Conservation (phyloP, 331 rosid genomes). For the Malus hybrid region DNA sequence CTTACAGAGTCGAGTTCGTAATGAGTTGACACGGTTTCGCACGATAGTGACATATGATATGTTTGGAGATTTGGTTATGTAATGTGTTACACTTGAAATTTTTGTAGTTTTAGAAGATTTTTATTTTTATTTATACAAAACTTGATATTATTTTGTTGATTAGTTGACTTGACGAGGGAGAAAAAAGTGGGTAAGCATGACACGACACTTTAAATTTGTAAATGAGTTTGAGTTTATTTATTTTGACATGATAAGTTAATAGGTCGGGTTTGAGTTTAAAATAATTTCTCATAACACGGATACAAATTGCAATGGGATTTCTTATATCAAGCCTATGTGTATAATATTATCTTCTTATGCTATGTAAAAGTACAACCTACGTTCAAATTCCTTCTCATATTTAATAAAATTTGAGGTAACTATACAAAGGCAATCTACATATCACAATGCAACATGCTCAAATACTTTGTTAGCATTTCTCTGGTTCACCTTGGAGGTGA, state of each 20-base stretch:
- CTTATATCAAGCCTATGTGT: neutral
- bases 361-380: neutral
- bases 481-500: conserved; percentile 21
- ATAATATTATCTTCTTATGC: neutral
- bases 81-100: neutral
- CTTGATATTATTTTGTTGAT: neutral
- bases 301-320: no score
- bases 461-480: neutral
- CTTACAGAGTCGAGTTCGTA: no score
- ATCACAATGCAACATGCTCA: neutral
- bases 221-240: neutral
- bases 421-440: neutral
- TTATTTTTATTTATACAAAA: no score
- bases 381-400: neutral
- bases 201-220: no score
- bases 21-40: neutral
- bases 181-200: neutral
- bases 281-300: no score
- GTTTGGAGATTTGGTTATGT: neutral
- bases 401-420: neutral
- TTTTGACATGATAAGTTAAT: no score
- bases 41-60: no score
- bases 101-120: neutral
- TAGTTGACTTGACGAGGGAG: no score
- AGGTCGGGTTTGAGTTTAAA: no score